phyloP scores from a whole-genome alignment of 345 rosid species.

The Luvunga scandens region DNA sequence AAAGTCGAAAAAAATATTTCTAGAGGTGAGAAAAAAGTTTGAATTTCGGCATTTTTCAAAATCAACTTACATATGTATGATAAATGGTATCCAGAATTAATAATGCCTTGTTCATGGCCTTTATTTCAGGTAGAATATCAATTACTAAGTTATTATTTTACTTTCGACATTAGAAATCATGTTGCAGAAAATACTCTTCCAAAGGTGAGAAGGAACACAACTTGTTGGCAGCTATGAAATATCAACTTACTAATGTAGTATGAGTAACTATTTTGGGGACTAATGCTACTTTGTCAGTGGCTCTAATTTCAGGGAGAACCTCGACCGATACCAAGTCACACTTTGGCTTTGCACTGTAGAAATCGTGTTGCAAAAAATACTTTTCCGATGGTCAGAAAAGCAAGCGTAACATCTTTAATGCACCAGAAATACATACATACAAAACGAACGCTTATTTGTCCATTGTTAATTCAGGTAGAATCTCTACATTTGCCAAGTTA shows the following conservation, averaged over 20 bases:
- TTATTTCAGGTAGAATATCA: no score
- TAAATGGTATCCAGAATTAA: no score
- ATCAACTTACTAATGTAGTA: background rate
- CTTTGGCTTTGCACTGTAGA: background rate
- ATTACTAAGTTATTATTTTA: no score
- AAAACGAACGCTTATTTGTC: background rate
- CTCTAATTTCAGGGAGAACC: background rate
- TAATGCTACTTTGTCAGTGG: background rate
- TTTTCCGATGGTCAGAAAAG: background rate
- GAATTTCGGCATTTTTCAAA: no score
- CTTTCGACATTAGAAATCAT: no score
- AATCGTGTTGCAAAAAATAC: background rate
- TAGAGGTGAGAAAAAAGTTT: background rate
- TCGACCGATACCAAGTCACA: background rate
- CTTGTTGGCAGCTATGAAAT: no score
- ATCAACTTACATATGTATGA: no score
- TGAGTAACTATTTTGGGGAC: background rate
- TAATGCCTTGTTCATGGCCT: no score
- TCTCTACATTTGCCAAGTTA: background rate
- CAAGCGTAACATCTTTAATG: background rate
- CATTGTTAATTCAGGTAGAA: background rate
- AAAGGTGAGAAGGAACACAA: no score
- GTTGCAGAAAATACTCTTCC: no score
- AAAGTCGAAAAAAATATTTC: background rate
- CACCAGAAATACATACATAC: background rate